These are phyloP conservation scores for Persicaria tinctoria DNA, from an alignment of 148 eudicot genomes.

Conservation along the genomic window DNA sequence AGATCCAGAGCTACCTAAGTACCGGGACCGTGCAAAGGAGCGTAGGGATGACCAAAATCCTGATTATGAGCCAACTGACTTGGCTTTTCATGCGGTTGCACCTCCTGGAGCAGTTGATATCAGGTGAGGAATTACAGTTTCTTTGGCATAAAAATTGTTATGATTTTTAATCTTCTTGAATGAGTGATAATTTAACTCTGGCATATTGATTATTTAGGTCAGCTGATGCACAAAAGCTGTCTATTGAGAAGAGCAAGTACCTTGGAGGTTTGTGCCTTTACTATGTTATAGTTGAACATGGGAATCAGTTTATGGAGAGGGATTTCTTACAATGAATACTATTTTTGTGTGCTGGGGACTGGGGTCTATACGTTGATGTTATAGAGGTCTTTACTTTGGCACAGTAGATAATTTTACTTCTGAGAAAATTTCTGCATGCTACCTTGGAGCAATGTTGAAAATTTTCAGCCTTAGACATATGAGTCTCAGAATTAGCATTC, in stretches of 20 bases:
- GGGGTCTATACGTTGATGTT: background rate
- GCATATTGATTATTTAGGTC: slow-evolving; percentile 31
- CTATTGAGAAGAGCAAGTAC: slow-evolving; percentile 98
- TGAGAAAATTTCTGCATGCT: background rate
- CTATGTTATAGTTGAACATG: background rate
- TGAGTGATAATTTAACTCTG: background rate
- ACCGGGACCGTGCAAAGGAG: slow-evolving; percentile 93
- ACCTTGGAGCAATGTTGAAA: background rate
- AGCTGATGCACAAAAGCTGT: slow-evolving; percentile 82
- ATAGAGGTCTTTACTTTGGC: background rate
- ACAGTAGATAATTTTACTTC: background rate
- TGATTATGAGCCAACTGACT: slow-evolving; percentile 75
- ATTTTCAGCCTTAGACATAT: background rate
- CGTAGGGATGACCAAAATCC: slow-evolving; percentile 96
- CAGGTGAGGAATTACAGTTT: slow-evolving; percentile 31
- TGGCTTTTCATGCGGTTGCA: slow-evolving; percentile 96
- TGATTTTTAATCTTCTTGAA: background rate
- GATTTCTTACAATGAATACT: background rate
- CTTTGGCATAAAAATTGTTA: background rate
- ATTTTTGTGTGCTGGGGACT: background rate
- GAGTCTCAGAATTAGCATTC: background rate
- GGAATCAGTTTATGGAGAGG: background rate
- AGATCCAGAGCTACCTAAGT: slow-evolving; percentile 70
- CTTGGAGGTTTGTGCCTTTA: slow-evolving; percentile 72
- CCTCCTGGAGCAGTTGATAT: slow-evolving; percentile 83